Conservation (phyloP, 2,329 filamentous ascomycete genomes). For the Trichoderma citrinoviride region DNA sequence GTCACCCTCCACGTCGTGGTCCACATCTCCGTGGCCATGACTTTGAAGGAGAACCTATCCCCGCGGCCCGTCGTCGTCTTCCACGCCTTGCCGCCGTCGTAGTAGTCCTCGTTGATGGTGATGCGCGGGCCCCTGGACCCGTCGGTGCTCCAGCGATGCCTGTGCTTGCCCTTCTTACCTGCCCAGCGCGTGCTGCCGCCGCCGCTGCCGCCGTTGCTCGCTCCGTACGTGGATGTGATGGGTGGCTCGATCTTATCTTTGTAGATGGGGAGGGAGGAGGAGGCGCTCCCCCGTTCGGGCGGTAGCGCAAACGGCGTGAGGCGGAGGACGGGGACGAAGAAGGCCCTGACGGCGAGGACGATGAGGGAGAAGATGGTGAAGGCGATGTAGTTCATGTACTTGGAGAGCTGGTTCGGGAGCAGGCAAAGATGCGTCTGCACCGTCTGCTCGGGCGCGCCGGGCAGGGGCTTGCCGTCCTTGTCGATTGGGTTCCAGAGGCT, state of each 20-base stretch:
- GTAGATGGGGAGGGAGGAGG: constrained; percentile 43
- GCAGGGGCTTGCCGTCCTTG: constrained; percentile 48
- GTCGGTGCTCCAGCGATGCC: constrained; percentile 42
- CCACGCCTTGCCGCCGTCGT: constrained; percentile 42
- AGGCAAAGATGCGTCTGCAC: constrained; percentile 89
- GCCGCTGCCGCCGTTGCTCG: constrained; percentile 23
- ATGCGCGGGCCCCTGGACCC: constrained; percentile 47
- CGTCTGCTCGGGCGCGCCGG: constrained; percentile 51
- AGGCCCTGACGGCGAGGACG: constrained; percentile 51
- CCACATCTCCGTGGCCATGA: constrained; percentile 60
- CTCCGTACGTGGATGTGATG: constrained; percentile 24
- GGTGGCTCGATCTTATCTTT: constrained; percentile 52
- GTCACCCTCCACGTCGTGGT: constrained; percentile 60
- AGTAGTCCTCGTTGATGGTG: constrained; percentile 50
- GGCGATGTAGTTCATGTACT: constrained; percentile 74
- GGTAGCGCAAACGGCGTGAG: constrained; percentile 55
- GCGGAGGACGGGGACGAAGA: constrained; percentile 55
- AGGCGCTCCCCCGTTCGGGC: constrained; percentile 32
- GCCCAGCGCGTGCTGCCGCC: constrained; percentile 29
- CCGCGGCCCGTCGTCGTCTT: constrained; percentile 27
- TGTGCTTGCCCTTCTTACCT: constrained; percentile 30
- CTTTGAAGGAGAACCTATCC: constrained; percentile 36
- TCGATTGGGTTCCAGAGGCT: constrained; percentile 93
- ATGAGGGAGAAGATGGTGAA: constrained; percentile 56
- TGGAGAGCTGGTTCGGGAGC: constrained; percentile 80